Evolutionary conservation across 2,329 filamentous ascomycete species (phyloP).

Genomic region (Cladosporium sp.): DNA sequence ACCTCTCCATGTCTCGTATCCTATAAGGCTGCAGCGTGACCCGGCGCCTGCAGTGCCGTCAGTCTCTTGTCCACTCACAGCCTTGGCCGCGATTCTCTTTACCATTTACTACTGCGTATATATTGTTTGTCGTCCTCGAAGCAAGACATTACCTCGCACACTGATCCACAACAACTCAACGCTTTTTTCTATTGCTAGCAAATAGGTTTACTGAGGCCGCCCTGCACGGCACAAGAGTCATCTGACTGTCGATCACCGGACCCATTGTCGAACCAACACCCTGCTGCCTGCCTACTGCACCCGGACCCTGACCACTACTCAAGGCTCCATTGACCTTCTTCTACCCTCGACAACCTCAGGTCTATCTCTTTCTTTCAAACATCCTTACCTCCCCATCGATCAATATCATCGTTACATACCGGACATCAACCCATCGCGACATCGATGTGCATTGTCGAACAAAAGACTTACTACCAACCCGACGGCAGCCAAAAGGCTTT

Average conservation of each 20-base stretch:
- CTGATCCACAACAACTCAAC: not conserved
- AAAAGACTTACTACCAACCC: conserved; percentile 24
- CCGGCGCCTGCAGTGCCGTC: not conserved
- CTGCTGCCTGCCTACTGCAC: conserved; percentile 10
- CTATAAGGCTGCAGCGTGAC: conserved; percentile 6
- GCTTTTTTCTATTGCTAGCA: not conserved
- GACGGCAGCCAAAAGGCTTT: conserved; percentile 20
- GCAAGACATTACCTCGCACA: not conserved
- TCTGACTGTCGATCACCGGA: conserved; percentile 11
- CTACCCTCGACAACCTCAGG: not conserved
- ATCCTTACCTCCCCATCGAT: not conserved
- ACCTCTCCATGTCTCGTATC: not conserved
- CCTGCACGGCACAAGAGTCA: conserved; percentile 6
- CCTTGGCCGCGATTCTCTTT: not conserved
- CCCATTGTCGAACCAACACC: conserved; percentile 11
- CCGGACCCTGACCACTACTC: not conserved
- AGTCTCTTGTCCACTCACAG: not conserved
- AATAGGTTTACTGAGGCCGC: conserved; percentile 4
- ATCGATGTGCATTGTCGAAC: conserved; percentile 30
- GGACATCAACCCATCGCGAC: not conserved
- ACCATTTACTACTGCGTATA: not conserved
- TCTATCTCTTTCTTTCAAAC: not conserved
- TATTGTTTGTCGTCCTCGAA: not conserved
- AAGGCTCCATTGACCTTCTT: conserved; percentile 4
- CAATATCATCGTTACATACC: not conserved